Base-by-base conservation (phyloP, 2,329 filamentous ascomycete genomes). In the Aspergillus transmontanensis region DNA sequence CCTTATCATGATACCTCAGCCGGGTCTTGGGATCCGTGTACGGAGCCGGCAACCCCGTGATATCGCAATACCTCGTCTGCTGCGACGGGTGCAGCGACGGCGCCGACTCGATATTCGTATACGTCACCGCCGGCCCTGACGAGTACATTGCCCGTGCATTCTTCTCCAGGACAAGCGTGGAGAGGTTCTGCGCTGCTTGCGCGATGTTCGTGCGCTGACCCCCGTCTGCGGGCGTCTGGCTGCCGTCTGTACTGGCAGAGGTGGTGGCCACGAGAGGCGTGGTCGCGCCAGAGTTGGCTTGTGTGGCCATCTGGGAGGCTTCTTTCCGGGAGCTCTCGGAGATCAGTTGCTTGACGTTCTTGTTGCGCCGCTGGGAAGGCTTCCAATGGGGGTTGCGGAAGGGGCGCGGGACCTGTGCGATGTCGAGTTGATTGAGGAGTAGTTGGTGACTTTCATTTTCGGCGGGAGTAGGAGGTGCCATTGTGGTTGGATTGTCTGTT, bases 331-430 rank as follows among this genome's bases (percentile, higher is more conserved):
- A 88, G 14, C 91, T 92, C 73, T 99, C 95, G 64, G 93, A 91
- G 65, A 99, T 85, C 66, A 99, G 95, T 72, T 96, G 92, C 80
- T 98, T 98, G 80, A 98, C 90, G 79, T 97, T 98, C 84, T 99
- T 99, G 87, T 99, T 99, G 79, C 95, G 92, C 58, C 95, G 93
- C 79, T 94, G 90, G 69, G 94, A 93, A 19, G 95, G 93, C 75
- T 92, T 93, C 95, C 95, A 99, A 76, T 88, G 82, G 3, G 90
- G 84, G 76, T 93, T 97, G 78, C 94, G 94, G 84, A 97, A 99
- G 73, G 89, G 90, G 81, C 96, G 96, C 72, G 89, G 89, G 75
- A 92, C 87, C 64, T 89, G 87, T 78, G 95, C 90, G 73, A 97
- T 93, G 83, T 99, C 95, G 74, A 98, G 91, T 76, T 91, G 84